Conservation (phyloP, 305 asterid genomes). For the Fraxinus sp. region DNA sequence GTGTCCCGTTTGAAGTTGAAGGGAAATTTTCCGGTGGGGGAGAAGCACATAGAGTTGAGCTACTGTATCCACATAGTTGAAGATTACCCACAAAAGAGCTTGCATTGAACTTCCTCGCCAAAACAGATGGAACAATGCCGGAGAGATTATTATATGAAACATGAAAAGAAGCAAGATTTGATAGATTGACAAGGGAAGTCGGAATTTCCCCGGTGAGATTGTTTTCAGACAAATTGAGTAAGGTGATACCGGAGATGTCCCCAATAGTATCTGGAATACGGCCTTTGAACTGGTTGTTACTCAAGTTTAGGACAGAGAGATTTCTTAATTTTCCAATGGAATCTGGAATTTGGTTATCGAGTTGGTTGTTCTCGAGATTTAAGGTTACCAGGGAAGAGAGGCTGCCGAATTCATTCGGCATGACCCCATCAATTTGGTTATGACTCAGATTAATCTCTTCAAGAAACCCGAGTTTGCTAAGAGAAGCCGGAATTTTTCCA, state of each 20-base stretch:
- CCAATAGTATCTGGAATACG: constrained; percentile 51
- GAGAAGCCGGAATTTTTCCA: constrained; percentile 55
- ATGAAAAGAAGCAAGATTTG: constrained; percentile 51
- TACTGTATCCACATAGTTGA: constrained; percentile 71
- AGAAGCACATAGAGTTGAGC: constrained; percentile 51
- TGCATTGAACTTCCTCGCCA: constrained; percentile 61
- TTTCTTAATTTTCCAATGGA: constrained; percentile 35
- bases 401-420: constrained; percentile 47
- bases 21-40: constrained; percentile 38
- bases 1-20: constrained; percentile 33
- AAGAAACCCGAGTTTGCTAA: constrained; percentile 43
- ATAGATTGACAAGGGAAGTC: constrained; percentile 36
- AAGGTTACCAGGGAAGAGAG: constrained; percentile 38
- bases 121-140: constrained; percentile 54
- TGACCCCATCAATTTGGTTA: constrained; percentile 41
- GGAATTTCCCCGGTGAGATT: constrained; percentile 70
- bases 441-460: constrained; percentile 48
- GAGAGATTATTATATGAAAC: constrained; percentile 76
- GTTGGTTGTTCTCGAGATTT: constrained; percentile 41
- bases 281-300: constrained; percentile 49
- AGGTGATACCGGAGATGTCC: constrained; percentile 44
- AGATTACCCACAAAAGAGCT: constrained; percentile 67
- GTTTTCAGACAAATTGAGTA: constrained; percentile 61
- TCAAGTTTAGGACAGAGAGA: constrained; percentile 50
- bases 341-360: constrained; percentile 48